phyloP scores from a whole-genome alignment of 805 yeast species.

The Cyberlindnera mrakii region DNA sequence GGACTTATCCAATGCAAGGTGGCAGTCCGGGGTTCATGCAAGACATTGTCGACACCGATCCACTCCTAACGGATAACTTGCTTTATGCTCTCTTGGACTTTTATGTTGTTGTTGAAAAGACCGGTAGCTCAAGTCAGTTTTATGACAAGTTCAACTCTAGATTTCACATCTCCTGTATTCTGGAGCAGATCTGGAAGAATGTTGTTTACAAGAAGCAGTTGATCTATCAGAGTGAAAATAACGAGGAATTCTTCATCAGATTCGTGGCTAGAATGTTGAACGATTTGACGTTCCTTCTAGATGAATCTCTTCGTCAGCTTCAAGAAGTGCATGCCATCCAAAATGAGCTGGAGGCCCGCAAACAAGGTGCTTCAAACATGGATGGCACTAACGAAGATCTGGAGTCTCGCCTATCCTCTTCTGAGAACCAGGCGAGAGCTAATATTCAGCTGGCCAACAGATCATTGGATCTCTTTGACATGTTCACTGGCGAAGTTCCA shows the following conservation, averaged over 20 bases:
- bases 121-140: slow-evolving; percentile 92
- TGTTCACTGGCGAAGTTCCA: slow-evolving; percentile 85
- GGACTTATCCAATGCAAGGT: slow-evolving; percentile 53
- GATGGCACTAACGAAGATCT: slow-evolving; percentile 62
- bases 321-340: slow-evolving; percentile 73
- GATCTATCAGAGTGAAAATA: slow-evolving; percentile 54
- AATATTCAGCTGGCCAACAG: slow-evolving; percentile 79
- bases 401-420: slow-evolving; percentile 44
- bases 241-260: slow-evolving; percentile 81
- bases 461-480: slow-evolving; percentile 69
- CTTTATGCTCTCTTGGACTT: slow-evolving; percentile 82
- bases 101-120: slow-evolving; percentile 91
- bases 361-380: slow-evolving; percentile 19
- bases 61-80: slow-evolving; percentile 56
- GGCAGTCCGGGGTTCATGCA: slow-evolving; percentile 69
- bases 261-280: slow-evolving; percentile 93
- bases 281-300: slow-evolving; percentile 86
- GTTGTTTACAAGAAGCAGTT: slow-evolving; percentile 65
- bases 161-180: slow-evolving; percentile 74
- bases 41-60: slow-evolving; percentile 56
- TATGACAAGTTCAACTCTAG: slow-evolving; percentile 93
- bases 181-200: slow-evolving; percentile 79
- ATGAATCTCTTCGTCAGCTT: slow-evolving; percentile 81
- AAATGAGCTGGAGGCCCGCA: slow-evolving; percentile 50
- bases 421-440: slow-evolving; percentile 75